Conservation (phyloP, 2,329 filamentous ascomycete species). For the Periconia sp. region DNA sequence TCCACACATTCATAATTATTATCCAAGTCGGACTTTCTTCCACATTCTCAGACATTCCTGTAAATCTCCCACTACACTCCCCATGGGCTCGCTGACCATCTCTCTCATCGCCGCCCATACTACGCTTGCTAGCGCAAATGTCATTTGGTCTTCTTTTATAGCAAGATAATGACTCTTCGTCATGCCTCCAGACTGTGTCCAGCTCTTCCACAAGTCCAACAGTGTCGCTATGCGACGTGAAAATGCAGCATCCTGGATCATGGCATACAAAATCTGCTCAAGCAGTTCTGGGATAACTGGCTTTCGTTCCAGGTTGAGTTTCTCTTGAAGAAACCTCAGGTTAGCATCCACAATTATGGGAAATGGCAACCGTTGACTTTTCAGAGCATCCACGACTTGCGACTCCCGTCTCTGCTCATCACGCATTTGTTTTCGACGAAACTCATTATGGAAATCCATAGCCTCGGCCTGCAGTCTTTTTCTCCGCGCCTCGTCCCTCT, state of each 20-base stretch:
- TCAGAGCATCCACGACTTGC: slow-evolving; percentile 22
- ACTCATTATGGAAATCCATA: slow-evolving; percentile 21
- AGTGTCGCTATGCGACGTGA: slow-evolving; percentile 17
- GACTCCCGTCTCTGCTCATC: slow-evolving; percentile 18
- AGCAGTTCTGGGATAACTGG: slow-evolving; percentile 12
- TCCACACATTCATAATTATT: not conserved
- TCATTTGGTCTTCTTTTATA: slow-evolving; percentile 21
- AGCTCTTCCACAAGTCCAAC: slow-evolving; percentile 29
- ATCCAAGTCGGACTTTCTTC: slow-evolving; percentile 31
- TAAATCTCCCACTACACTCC: slow-evolving; percentile 28
- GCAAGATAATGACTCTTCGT: slow-evolving; percentile 27
- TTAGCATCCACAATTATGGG: slow-evolving; percentile 18
- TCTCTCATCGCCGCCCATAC: slow-evolving; percentile 19
- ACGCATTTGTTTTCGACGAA: slow-evolving; percentile 10
- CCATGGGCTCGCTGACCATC: slow-evolving; percentile 18
- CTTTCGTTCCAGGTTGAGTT: slow-evolving; percentile 7
- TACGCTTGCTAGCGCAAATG: slow-evolving; percentile 24
- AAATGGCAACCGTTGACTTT: slow-evolving; percentile 21
- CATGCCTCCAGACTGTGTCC: slow-evolving; percentile 28
- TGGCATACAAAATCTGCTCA: slow-evolving; percentile 22
- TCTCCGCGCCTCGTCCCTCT: slow-evolving; percentile 17
- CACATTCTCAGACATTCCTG: slow-evolving; percentile 33
- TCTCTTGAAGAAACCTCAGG: slow-evolving; percentile 15
- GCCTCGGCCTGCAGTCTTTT: slow-evolving; percentile 16
- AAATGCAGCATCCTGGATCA: slow-evolving; percentile 18